Evolutionary conservation across 345 rosid species (phyloP).

Genomic region (Rhizophora mangle): DNA sequence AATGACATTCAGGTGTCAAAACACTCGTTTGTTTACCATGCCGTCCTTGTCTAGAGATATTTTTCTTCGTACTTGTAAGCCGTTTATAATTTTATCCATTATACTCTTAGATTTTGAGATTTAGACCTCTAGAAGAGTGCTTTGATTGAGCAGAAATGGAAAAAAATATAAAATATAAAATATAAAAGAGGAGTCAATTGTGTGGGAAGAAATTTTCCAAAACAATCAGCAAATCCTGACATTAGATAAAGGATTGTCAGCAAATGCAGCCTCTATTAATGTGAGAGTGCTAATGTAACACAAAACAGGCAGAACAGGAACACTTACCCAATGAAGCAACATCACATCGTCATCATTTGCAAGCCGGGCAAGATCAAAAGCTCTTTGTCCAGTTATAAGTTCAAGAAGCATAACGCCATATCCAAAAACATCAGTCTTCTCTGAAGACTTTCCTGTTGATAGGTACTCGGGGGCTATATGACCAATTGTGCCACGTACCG

Average conservation of each 20-base stretch:
- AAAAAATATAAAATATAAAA: no score
- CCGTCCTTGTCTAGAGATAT: not conserved
- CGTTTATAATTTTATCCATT: not conserved
- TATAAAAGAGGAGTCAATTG: no score
- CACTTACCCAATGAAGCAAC: constrained; percentile 91
- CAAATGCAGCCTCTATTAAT: no score
- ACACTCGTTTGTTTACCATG: not conserved
- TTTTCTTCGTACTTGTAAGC: not conserved
- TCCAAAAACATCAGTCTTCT: constrained; percentile 97
- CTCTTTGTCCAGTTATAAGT: constrained; percentile 90
- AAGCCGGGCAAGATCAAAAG: constrained; percentile 92
- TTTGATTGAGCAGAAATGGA: no score
- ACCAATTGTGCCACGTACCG: constrained; percentile 96
- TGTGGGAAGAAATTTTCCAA: no score
- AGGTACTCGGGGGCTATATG: constrained; percentile 97
- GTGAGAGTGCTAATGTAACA: not conserved
- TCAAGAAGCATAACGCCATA: constrained; percentile 99
- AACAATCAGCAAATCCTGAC: no score
- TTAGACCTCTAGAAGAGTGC: no score
- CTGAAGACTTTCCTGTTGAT: constrained; percentile 84
- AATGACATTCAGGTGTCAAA: not conserved
- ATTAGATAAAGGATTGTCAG: no score
- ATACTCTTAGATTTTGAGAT: not conserved
- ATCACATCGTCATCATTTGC: constrained; percentile 92
- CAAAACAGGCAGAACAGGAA: not conserved